A percentile compares a stretch with the other conserved stretches of the same genome.
These are phyloP conservation scores for Leccinum variicolor DNA, from an alignment of 768 basidiomycete species.

Conservation along the genomic window DNA sequence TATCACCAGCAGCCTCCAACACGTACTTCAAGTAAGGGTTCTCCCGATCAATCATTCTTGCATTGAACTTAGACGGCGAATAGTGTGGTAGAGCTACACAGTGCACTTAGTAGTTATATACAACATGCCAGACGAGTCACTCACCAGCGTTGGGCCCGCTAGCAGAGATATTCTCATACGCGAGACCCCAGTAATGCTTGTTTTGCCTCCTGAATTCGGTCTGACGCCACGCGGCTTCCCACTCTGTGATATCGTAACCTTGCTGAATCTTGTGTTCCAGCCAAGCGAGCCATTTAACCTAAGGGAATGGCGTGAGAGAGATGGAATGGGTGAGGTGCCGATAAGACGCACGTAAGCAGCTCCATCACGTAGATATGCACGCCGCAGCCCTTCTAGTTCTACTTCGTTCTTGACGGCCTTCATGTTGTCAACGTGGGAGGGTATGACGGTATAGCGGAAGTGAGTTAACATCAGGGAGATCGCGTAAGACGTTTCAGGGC, in stretches of 20 bases:
- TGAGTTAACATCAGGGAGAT: slow-evolving; percentile 84
- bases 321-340: slow-evolving; percentile 4
- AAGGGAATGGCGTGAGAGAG: slow-evolving; percentile 10
- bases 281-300: slow-evolving; percentile 88
- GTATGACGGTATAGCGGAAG: slow-evolving; percentile 71
- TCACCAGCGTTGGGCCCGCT: slow-evolving; percentile 81
- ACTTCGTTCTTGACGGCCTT: slow-evolving; percentile 87
- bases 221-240: slow-evolving; percentile 83
- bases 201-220: slow-evolving; percentile 70
- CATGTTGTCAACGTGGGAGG: slow-evolving; percentile 68
- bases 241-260: slow-evolving; percentile 86
- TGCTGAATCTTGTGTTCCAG: slow-evolving; percentile 74
- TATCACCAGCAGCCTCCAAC: slow-evolving; percentile 5
- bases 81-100: slow-evolving; percentile 85
- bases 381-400: slow-evolving; percentile 78
- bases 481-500: slow-evolving; percentile 74
- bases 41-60: slow-evolving; percentile 71
- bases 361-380: slow-evolving; percentile 89
- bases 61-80: slow-evolving; percentile 63
- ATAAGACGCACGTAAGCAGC: slow-evolving; percentile 65
- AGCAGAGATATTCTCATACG: slow-evolving; percentile 88
- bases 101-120: not conserved
- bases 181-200: slow-evolving; percentile 78
- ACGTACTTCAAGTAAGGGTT: slow-evolving; percentile 88
- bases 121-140: slow-evolving; percentile 12